These are phyloP conservation scores for Secale cereale DNA, from an alignment of 176 grass and related monocot genomes.

Conservation along the genomic window DNA sequence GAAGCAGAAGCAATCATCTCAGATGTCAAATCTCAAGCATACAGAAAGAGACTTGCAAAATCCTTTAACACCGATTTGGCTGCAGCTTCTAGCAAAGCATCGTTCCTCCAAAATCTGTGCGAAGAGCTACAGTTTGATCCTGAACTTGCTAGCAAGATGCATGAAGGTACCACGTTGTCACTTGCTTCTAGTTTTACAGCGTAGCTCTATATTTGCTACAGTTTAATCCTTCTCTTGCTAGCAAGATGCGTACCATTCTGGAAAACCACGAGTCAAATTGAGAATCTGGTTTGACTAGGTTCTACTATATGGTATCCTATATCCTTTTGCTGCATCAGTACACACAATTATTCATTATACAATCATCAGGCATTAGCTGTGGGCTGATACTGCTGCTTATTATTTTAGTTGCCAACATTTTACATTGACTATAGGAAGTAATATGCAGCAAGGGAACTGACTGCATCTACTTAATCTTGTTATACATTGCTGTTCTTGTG, in stretches of 20 bases:
- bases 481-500: not conserved
- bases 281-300: not conserved
- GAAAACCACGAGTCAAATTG: not conserved
- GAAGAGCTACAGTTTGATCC: constrained; percentile 92
- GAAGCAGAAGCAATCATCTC: constrained; percentile 82
- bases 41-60: constrained; percentile 84
- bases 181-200: constrained; percentile 19
- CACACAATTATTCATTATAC: not conserved
- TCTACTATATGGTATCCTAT: not conserved
- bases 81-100: constrained; percentile 85
- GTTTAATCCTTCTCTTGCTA: not conserved
- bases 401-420: constrained; percentile 6
- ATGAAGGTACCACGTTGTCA: constrained; percentile 73
- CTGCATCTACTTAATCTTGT: constrained; percentile 8
- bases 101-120: constrained; percentile 90
- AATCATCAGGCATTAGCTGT: not conserved
- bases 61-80: constrained; percentile 72
- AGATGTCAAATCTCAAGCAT: constrained; percentile 83
- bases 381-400: not conserved
- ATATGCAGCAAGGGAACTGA: not conserved
- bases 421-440: not conserved
- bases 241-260: not conserved
- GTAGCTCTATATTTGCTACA: not conserved
- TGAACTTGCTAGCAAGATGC: constrained; percentile 85
- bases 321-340: not conserved